Evolutionary conservation across 257 asterid species (phyloP).

Genomic region (Jasminum sambac): DNA sequence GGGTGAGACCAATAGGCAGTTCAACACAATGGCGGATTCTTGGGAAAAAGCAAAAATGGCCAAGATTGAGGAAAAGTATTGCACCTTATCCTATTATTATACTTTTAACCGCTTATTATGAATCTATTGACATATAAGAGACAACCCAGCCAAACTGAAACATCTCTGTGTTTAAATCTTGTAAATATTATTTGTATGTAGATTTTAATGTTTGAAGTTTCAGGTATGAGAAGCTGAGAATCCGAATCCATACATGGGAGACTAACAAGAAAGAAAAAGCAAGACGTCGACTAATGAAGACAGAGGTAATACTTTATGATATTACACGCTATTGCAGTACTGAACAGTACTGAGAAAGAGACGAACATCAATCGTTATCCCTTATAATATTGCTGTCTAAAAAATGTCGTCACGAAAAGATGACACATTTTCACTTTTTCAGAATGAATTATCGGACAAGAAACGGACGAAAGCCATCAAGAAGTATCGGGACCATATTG

Average conservation of each 20-base stretch:
- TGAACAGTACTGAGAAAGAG: background rate
- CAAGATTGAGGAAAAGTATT: conserved; percentile 59
- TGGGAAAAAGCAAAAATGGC: conserved; percentile 68
- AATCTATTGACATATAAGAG: background rate
- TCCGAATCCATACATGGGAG: conserved; percentile 60
- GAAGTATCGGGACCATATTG: conserved; percentile 38
- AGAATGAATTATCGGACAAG: conserved; percentile 70
- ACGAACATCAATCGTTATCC: background rate
- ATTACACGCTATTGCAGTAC: background rate
- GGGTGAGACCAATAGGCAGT: conserved; percentile 26
- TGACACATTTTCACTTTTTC: conserved; percentile 30
- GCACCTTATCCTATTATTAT: no score
- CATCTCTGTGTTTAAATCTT: background rate
- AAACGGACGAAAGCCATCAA: conserved; percentile 45
- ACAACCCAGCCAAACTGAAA: background rate
- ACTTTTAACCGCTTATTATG: no score
- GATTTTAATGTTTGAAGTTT: conserved; percentile 17
- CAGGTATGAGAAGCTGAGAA: conserved; percentile 62
- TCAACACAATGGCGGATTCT: conserved; percentile 52
- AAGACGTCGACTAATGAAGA: conserved; percentile 39
- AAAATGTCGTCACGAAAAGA: conserved; percentile 10
- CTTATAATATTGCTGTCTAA: background rate
- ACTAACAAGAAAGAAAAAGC: conserved; percentile 56
- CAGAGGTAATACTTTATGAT: conserved; percentile 47
- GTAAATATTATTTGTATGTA: background rate